Base-by-base conservation (phyloP, 225 moss, liverwort and hornwort species). In the Bryum argenteum region DNA sequence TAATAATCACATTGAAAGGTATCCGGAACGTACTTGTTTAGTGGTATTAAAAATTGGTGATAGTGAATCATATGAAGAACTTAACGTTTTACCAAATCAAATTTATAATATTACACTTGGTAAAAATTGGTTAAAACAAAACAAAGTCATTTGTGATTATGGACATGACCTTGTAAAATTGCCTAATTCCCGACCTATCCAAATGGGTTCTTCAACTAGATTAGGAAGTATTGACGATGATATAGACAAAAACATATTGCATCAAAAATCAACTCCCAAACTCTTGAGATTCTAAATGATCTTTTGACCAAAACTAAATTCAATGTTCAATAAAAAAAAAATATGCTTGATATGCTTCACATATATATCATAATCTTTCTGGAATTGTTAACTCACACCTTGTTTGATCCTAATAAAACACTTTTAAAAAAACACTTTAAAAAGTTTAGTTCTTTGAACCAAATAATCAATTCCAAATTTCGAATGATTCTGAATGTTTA, bases 61-160 rank as follows among this genome's bases (percentile, higher is more conserved):
- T 22, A 20, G 67, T 68, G 68, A 83, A 71, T 67, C 45, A 0
- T 59, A 53, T 63, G 76, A 72, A 53, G 68, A 83, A 39, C 15
- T 76, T 8, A 69, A 73, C 24, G 60, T 79, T 39, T 40, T 76
- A 43, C 65, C 72, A 52, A 3, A 75, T 72, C 79, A 83, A 67
- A 76, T 83, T 63, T 83, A 72, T 64, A 76, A 79, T 54, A 18
- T 79, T 3, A 76, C 60, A 38, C 63, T 83, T 19, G 75, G 76
- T 17, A 76, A 83, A 61, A 75, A 22, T 67, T 83, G 72, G 76
- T 19, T 79, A 1, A 69, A 76, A 65, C 62, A 33, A 38, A 54
- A 78, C 58, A 83, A 65, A 14, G 72, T 76, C 40, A 72, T 83
- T 37, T 75, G 67, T 67, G 72, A 79, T 72, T 83, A 79, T 58